Evolutionary conservation across 805 yeast genomes (phyloP).

Genomic region (Nakazawaea molendinolei): DNA sequence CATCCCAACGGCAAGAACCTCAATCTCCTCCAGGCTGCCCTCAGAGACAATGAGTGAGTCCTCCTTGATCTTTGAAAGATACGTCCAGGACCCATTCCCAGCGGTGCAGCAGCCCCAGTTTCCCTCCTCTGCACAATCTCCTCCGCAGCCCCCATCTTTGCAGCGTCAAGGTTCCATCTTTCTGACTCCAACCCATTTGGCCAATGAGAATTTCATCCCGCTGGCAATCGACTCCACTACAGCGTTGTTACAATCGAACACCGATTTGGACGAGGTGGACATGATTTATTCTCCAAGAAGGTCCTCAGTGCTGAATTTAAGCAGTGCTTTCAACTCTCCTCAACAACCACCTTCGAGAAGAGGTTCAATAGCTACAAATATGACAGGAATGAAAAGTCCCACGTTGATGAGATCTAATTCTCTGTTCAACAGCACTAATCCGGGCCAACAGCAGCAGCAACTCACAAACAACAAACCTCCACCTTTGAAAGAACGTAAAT

Average conservation of each 20-base stretch:
- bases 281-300: slow-evolving; percentile 43
- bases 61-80: slow-evolving; percentile 58
- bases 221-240: slow-evolving; percentile 48
- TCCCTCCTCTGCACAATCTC: background rate
- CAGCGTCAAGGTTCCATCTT: slow-evolving; percentile 16
- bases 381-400: slow-evolving; percentile 11
- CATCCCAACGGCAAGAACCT: too few species aligned
- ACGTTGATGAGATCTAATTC: slow-evolving; percentile 9
- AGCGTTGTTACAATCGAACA: slow-evolving; percentile 31
- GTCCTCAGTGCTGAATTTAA: slow-evolving; percentile 47
- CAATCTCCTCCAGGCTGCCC: background rate
- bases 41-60: slow-evolving; percentile 19
- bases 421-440: slow-evolving; percentile 8
- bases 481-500: slow-evolving; percentile 19
- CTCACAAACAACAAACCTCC: background rate
- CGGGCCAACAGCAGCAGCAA: slow-evolving; percentile 1
- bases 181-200: slow-evolving; percentile 30
- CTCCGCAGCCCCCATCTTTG: background rate
- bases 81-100: slow-evolving; percentile 51
- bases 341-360: slow-evolving; percentile 11
- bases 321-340: slow-evolving; percentile 17
- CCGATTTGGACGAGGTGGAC: slow-evolving; percentile 41
- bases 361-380: slow-evolving; percentile 6
- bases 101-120: background rate
- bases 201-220: slow-evolving; percentile 48